Conservation (phyloP, 257 asterid species). For the Marsdenia floribunda region DNA sequence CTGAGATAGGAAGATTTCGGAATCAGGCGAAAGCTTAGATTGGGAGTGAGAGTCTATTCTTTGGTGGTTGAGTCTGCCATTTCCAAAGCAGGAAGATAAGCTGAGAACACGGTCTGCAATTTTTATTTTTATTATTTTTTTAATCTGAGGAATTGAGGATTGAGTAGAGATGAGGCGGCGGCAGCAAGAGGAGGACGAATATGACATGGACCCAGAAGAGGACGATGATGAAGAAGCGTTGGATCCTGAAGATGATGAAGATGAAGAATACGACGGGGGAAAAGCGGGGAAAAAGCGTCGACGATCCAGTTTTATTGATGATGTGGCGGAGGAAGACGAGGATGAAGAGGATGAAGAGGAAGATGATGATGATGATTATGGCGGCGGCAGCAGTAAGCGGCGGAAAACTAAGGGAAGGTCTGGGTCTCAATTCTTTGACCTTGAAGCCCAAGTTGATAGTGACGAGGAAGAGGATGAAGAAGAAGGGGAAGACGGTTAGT, state of each 20-base stretch:
- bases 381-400: conserved; percentile 30
- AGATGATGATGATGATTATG: conserved; percentile 59
- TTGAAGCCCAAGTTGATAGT: conserved; percentile 74
- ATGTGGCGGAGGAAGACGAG: conserved; percentile 73
- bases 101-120: too few species aligned
- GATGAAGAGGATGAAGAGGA: conserved; percentile 62
- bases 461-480: conserved; percentile 95
- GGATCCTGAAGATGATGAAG: conserved; percentile 70
- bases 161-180: conserved; percentile 46
- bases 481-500: conserved; percentile 87
- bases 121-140: too few species aligned
- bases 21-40: too few species aligned
- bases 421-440: conserved; percentile 55
- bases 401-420: conserved; percentile 37
- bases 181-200: conserved; percentile 54
- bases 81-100: too few species aligned
- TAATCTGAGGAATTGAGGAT: neutral
- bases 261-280: conserved; percentile 41
- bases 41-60: too few species aligned
- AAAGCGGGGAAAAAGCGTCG: conserved; percentile 61
- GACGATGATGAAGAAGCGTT: conserved; percentile 61
- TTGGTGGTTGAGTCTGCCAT: too few species aligned
- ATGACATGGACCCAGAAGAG: conserved; percentile 52
- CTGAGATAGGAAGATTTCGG: too few species aligned
- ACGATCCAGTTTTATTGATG: conserved; percentile 66